Conservation (phyloP, 805 yeast genomes). For the Schwanniomyces polymorphus region DNA sequence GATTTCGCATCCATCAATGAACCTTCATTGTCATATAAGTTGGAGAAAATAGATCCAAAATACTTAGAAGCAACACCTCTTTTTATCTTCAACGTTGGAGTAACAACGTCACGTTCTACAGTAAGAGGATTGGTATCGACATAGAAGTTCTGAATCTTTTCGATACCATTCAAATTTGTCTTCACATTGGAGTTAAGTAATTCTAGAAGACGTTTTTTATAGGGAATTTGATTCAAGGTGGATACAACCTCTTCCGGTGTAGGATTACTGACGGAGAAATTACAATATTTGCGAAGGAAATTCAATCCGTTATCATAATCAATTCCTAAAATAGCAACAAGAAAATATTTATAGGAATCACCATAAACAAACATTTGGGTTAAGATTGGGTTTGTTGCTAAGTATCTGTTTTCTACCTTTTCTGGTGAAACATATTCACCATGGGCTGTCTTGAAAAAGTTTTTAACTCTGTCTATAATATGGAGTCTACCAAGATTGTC, state of each 20-base stretch:
- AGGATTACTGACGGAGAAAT: constrained; percentile 7
- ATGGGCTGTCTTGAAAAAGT: constrained; percentile 63
- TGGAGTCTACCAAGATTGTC: constrained; percentile 53
- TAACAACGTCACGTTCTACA: constrained; percentile 56
- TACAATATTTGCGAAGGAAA: constrained; percentile 18
- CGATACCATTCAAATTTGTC: constrained; percentile 25
- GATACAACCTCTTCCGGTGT: constrained; percentile 9
- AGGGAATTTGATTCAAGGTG: constrained; percentile 13
- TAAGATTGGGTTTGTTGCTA: constrained; percentile 49
- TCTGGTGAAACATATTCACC: constrained; percentile 72
- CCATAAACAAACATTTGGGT: constrained; percentile 65
- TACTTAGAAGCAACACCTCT: constrained; percentile 26
- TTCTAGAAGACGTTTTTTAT: constrained; percentile 19
- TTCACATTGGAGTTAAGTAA: constrained; percentile 20
- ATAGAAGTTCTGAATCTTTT: constrained; percentile 28
- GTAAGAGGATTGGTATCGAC: constrained; percentile 36
- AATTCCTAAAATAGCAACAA: constrained; percentile 65
- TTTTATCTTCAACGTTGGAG: constrained; percentile 60
- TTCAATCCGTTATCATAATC: constrained; percentile 38
- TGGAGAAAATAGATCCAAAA: constrained; percentile 10
- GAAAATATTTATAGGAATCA: constrained; percentile 52
- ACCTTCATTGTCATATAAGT: constrained; percentile 19
- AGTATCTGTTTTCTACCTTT: constrained; percentile 64
- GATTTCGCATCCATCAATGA: constrained; percentile 10
- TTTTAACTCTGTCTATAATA: constrained; percentile 75